Percentiles rank a stretch among this genome's conserved stretches.
Conservation (phyloP, 345 rosid genomes). For the Aquilaria yunnanensis region DNA sequence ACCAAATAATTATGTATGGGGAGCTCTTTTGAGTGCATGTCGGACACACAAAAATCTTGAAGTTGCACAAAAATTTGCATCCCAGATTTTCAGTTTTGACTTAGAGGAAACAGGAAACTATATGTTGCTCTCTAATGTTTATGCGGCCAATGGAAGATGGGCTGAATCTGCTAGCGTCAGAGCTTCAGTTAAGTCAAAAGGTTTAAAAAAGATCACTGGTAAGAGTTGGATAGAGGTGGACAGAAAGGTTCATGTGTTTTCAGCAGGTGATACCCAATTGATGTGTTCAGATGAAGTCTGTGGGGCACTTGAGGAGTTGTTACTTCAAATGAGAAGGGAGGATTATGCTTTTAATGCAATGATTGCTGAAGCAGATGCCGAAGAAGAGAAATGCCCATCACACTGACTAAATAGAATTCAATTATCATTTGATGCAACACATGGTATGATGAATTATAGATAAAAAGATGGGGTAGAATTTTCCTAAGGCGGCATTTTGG, state of each 20-base stretch:
- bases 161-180: conserved; percentile 66
- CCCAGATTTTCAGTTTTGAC: conserved; percentile 25
- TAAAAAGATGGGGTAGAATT: too few species aligned
- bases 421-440: too few species aligned
- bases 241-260: conserved; percentile 39
- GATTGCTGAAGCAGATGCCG: not conserved
- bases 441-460: too few species aligned
- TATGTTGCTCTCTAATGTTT: conserved; percentile 61
- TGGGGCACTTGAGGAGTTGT: conserved; percentile 27
- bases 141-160: conserved; percentile 63
- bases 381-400: not conserved
- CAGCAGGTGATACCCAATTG: conserved; percentile 32
- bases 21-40: conserved; percentile 72
- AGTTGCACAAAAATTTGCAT: conserved; percentile 37
- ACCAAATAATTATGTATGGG: conserved; percentile 57
- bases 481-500: too few species aligned
- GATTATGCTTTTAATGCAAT: not conserved
- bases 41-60: conserved; percentile 52
- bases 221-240: conserved; percentile 63
- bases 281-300: conserved; percentile 16
- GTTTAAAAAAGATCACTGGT: conserved; percentile 66
- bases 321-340: conserved; percentile 27
- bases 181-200: conserved; percentile 49
- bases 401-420: too few species aligned
- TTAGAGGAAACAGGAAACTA: conserved; percentile 41